phyloP scores from a whole-genome alignment of 2,329 filamentous ascomycete genomes.

The Aspergillus texensis region DNA sequence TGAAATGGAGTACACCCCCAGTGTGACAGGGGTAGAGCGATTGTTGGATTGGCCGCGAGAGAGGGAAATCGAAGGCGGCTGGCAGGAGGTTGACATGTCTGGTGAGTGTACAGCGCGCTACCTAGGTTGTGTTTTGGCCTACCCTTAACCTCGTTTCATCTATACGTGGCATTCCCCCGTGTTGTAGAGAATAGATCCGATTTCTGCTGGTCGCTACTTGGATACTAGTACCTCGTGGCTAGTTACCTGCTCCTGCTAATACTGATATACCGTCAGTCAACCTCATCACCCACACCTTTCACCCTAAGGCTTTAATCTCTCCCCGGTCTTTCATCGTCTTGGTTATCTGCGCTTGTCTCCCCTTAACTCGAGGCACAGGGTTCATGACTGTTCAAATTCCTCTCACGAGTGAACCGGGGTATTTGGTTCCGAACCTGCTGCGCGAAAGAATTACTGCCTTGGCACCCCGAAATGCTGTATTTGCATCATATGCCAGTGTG shows the following conservation, averaged over 20 bases:
- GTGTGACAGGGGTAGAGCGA: slow-evolving; percentile 32
- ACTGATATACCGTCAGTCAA: slow-evolving; percentile 28
- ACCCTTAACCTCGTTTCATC: neutral
- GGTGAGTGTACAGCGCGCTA: slow-evolving; percentile 20
- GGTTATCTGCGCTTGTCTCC: slow-evolving; percentile 32
- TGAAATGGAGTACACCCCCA: slow-evolving; percentile 47
- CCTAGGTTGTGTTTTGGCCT: neutral
- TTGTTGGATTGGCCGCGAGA: slow-evolving; percentile 32
- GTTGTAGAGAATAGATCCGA: neutral
- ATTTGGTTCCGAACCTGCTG: slow-evolving; percentile 21
- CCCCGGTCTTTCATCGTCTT: slow-evolving; percentile 38
- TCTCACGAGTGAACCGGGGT: slow-evolving; percentile 17
- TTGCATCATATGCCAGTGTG: slow-evolving; percentile 40
- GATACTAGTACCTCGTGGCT: neutral
- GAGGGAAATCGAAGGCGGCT: slow-evolving; percentile 21
- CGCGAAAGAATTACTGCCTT: slow-evolving; percentile 24
- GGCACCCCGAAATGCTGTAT: slow-evolving; percentile 30
- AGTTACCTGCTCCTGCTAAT: neutral
- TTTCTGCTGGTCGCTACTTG: neutral
- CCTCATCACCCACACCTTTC: slow-evolving; percentile 41
- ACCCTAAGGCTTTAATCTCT: slow-evolving; percentile 33
- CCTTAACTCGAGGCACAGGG: slow-evolving; percentile 17
- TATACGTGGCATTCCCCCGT: too few relatives aligned
- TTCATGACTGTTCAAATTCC: slow-evolving; percentile 41
- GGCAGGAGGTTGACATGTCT: slow-evolving; percentile 30